phyloP scores from a whole-genome alignment of 768 basidiomycete species.

The Pilatotrama ljubarskyi region DNA sequence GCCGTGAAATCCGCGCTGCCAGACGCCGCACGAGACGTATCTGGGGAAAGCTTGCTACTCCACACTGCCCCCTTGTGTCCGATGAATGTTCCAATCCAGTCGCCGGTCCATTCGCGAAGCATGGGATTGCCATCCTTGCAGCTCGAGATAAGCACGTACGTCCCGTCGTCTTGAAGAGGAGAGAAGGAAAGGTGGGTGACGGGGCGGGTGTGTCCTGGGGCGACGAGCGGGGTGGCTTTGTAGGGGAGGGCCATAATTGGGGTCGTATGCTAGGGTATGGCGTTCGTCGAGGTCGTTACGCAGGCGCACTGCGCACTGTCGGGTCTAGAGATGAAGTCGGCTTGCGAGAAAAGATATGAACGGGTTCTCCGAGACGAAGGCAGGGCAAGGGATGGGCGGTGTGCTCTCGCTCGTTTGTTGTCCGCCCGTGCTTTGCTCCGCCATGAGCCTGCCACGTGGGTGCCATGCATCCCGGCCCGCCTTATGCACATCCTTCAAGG shows the following conservation, averaged over 20 bases:
- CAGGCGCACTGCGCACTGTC: conserved; percentile 36
- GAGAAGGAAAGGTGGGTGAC: conserved; percentile 96
- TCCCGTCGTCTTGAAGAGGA: conserved; percentile 76
- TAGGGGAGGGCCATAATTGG: conserved; percentile 26
- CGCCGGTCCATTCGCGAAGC: conserved; percentile 95
- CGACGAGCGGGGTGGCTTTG: conserved; percentile 78
- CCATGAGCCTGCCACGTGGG: conserved; percentile 20
- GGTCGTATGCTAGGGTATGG: conserved; percentile 20
- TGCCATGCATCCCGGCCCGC: conserved; percentile 4
- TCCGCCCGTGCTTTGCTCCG: neutral
- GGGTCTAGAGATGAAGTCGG: conserved; percentile 22
- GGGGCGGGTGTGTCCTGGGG: conserved; percentile 82
- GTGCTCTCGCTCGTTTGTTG: conserved; percentile 1
- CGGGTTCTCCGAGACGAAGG: conserved; percentile 3
- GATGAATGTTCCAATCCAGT: conserved; percentile 95
- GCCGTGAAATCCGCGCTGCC: conserved; percentile 98
- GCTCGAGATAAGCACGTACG: conserved; percentile 89
- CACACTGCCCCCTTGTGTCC: conserved; percentile 96
- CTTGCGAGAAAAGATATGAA: conserved; percentile 17
- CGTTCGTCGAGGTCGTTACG: conserved; percentile 25
- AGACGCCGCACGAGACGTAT: conserved; percentile 84
- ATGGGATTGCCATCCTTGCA: conserved; percentile 99
- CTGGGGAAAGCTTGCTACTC: conserved; percentile 88
- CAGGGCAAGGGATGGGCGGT: conserved; percentile 1
- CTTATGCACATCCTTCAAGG: neutral